phyloP scores from a whole-genome alignment of 192 early-diverging fungal species.

The Coemansia umbellata region DNA sequence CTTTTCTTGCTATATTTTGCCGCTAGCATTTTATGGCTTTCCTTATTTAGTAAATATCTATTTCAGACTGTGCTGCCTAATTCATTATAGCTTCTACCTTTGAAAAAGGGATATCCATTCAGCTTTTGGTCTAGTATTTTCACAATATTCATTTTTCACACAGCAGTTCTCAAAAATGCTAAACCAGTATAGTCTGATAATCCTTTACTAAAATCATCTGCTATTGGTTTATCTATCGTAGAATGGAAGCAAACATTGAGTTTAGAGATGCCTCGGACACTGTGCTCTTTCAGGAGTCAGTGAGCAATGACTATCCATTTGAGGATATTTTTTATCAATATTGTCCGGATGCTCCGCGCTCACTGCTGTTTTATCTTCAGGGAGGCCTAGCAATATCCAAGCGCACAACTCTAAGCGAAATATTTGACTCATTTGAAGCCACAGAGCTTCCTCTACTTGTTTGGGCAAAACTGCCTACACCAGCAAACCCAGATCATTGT shows the following conservation, averaged over 20 bases:
- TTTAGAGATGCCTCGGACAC: conserved; percentile 39
- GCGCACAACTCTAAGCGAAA: conserved; percentile 6
- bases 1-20: too few relatives aligned
- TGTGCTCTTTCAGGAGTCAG: conserved; percentile 28
- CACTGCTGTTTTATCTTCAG: conserved; percentile 35
- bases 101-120: too few relatives aligned
- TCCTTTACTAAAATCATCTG: too few relatives aligned
- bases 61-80: too few relatives aligned
- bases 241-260: conserved; percentile 32
- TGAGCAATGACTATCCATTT: conserved; percentile 35
- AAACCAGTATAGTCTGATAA: too few relatives aligned
- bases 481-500: neutral
- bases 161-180: too few relatives aligned
- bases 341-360: conserved; percentile 30
- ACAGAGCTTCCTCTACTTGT: conserved; percentile 21
- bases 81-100: too few relatives aligned
- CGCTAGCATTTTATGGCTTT: too few relatives aligned
- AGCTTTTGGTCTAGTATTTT: too few relatives aligned
- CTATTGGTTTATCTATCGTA: conserved; percentile 4
- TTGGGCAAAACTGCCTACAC: conserved; percentile 27
- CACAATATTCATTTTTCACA: too few relatives aligned
- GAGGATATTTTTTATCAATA: conserved; percentile 46
- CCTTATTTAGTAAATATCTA: too few relatives aligned
- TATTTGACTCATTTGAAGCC: conserved; percentile 12
- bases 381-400: conserved; percentile 31